phyloP scores from a whole-genome alignment of 2,329 filamentous ascomycete species.

The Alternaria tenuissima region DNA sequence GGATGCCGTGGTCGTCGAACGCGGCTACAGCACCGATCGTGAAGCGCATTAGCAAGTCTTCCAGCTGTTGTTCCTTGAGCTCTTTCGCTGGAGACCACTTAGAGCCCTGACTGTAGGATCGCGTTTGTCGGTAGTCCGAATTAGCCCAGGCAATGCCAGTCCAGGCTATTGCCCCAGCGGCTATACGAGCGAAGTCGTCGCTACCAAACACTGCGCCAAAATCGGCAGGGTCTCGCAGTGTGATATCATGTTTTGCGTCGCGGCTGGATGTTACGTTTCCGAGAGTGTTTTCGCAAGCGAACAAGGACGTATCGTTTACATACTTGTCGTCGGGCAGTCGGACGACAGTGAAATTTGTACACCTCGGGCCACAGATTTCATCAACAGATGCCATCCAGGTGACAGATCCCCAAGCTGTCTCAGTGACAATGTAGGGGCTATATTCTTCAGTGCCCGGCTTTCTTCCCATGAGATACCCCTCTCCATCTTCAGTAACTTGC shows the following conservation, averaged over 20 bases:
- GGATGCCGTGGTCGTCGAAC: constrained; percentile 45
- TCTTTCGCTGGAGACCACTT: constrained; percentile 36
- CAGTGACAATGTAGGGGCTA: constrained; percentile 22
- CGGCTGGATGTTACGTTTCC: too few species aligned
- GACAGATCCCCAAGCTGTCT: constrained; percentile 28
- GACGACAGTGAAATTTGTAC: constrained; percentile 46
- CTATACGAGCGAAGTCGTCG: constrained; percentile 40
- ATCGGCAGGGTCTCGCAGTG: too few species aligned
- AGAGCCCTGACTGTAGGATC: constrained; percentile 31
- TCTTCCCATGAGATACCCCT: constrained; percentile 17
- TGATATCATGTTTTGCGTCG: too few species aligned
- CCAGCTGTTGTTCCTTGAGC: constrained; percentile 16
- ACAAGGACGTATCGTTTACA: constrained; percentile 9
- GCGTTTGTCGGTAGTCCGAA: constrained; percentile 25
- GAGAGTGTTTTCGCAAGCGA: too few species aligned
- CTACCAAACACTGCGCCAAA: constrained; percentile 10
- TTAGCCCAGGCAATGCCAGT: constrained; percentile 31
- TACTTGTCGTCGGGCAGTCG: constrained; percentile 21
- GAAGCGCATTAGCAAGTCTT: constrained; percentile 39
- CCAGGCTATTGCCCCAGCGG: constrained; percentile 44
- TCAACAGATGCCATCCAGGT: constrained; percentile 35
- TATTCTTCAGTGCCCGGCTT: constrained; percentile 22
- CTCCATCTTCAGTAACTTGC: too few species aligned
- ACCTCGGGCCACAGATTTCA: constrained; percentile 38
- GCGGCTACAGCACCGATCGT: constrained; percentile 44